Percentiles rank a stretch among this genome's conserved stretches.
Conservation (phyloP, 768 basidiomycete species). For the Russula sp. region DNA sequence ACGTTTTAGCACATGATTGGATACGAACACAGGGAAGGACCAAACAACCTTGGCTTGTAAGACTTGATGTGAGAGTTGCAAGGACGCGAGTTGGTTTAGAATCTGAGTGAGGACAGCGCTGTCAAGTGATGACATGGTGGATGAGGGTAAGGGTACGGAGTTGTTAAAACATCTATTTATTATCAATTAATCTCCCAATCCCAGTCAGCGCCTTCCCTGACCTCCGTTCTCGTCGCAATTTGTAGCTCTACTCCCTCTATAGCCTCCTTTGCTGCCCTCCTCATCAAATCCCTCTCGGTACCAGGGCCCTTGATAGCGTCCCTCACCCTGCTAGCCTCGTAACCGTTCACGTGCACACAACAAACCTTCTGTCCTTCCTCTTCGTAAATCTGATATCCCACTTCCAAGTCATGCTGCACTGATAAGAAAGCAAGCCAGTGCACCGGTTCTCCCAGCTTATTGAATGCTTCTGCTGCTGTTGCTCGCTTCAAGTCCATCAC, state of each 20-base stretch:
- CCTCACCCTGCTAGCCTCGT: slow-evolving; percentile 10
- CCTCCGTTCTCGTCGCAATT: background rate
- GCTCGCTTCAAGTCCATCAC: slow-evolving; percentile 41
- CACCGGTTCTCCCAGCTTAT: slow-evolving; percentile 36
- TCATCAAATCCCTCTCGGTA: slow-evolving; percentile 6
- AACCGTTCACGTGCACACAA: slow-evolving; percentile 15
- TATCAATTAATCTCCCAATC: background rate
- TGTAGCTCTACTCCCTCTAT: slow-evolving; percentile 5
- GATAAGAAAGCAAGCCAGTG: slow-evolving; percentile 27
- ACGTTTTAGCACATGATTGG: background rate
- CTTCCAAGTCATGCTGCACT: slow-evolving; percentile 11
- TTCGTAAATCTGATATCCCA: slow-evolving; percentile 21
- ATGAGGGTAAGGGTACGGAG: background rate
- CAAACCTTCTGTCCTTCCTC: slow-evolving; percentile 23
- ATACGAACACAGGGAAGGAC: slow-evolving; percentile 10
- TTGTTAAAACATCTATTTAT: too few relatives aligned
- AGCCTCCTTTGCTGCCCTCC: slow-evolving; percentile 20
- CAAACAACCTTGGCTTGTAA: slow-evolving; percentile 69
- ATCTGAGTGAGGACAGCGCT: slow-evolving; percentile 72
- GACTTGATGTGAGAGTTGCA: slow-evolving; percentile 73
- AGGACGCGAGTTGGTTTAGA: slow-evolving; percentile 61
- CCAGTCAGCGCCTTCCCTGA: background rate
- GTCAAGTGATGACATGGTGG: slow-evolving; percentile 22
- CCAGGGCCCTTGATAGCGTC: background rate
- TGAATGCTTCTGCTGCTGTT: slow-evolving; percentile 60